These are phyloP conservation scores for Schwanniomyces pseudopolymorphus DNA, from an alignment of 805 yeast genomes.

Conservation along the genomic window DNA sequence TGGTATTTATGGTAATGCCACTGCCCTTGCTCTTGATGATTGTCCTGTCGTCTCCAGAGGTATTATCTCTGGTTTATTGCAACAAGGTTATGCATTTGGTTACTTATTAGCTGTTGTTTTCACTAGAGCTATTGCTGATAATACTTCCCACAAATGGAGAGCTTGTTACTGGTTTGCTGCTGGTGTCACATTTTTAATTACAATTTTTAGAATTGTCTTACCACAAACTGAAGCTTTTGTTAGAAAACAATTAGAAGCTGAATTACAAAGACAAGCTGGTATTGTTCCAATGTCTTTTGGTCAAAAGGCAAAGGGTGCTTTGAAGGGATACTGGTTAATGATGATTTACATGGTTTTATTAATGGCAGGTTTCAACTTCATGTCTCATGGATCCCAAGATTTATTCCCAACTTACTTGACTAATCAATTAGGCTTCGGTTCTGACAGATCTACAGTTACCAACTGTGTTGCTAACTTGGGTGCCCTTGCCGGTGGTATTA, in stretches of 20 bases:
- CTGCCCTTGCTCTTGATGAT: slow-evolving; percentile 68
- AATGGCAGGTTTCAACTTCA: slow-evolving; percentile 70
- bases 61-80: slow-evolving; percentile 58
- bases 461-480: slow-evolving; percentile 66
- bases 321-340: slow-evolving; percentile 29
- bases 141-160: slow-evolving; percentile 60
- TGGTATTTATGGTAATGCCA: slow-evolving; percentile 64
- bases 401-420: slow-evolving; percentile 63
- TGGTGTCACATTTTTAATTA: slow-evolving; percentile 60
- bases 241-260: slow-evolving; percentile 17
- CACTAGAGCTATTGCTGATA: slow-evolving; percentile 53
- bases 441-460: slow-evolving; percentile 55
- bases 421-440: slow-evolving; percentile 48
- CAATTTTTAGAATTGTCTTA: slow-evolving; percentile 54
- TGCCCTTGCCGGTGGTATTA: slow-evolving; percentile 64
- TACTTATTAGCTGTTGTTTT: slow-evolving; percentile 65
- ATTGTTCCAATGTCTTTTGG: slow-evolving; percentile 7
- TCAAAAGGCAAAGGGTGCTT: slow-evolving; percentile 9
- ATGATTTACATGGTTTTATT: slow-evolving; percentile 33
- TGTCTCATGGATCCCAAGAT: slow-evolving; percentile 75
- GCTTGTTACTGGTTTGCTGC: slow-evolving; percentile 73
- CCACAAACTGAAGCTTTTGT: slow-evolving; percentile 62
- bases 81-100: slow-evolving; percentile 63
- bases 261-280: slow-evolving; percentile 11
- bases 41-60: slow-evolving; percentile 61